These are phyloP conservation scores for Madurella fahalii DNA, from an alignment of 2,329 filamentous ascomycete genomes.

Conservation along the genomic window DNA sequence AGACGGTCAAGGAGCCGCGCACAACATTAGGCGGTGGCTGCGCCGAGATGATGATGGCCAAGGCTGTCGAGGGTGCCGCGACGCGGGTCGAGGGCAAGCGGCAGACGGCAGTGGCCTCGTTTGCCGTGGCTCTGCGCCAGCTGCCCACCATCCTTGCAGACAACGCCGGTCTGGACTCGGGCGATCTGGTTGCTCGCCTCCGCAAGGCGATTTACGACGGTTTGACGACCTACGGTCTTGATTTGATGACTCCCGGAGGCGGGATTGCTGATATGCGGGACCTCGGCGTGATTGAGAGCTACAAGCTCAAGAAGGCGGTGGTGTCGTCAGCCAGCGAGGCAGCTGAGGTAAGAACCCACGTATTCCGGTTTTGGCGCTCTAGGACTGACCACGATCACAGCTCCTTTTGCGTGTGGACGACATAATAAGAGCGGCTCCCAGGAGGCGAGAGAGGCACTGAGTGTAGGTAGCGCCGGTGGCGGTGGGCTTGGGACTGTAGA, in stretches of 20 bases:
- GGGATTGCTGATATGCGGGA: slow-evolving; percentile 96
- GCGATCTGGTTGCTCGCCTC: slow-evolving; percentile 85
- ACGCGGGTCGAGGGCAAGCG: slow-evolving; percentile 96
- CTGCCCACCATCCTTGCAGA: slow-evolving; percentile 95
- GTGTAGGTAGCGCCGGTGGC: neutral
- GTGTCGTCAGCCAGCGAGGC: slow-evolving; percentile 95
- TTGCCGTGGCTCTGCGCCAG: slow-evolving; percentile 84
- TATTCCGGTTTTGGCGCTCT: neutral
- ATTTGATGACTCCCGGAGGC: slow-evolving; percentile 83
- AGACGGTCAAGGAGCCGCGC: slow-evolving; percentile 90
- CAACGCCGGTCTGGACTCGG: slow-evolving; percentile 94
- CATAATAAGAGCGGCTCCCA: slow-evolving; percentile 90
- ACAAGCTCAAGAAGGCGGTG: slow-evolving; percentile 98
- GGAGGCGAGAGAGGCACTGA: slow-evolving; percentile 63
- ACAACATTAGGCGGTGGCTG: slow-evolving; percentile 94
- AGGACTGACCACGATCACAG: slow-evolving; percentile 42
- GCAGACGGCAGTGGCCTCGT: slow-evolving; percentile 86
- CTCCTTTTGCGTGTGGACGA: slow-evolving; percentile 92
- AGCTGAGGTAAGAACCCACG: slow-evolving; percentile 67
- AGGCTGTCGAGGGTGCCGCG: slow-evolving; percentile 89
- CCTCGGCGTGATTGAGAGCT: slow-evolving; percentile 91
- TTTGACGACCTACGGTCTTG: slow-evolving; percentile 85
- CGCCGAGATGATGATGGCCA: slow-evolving; percentile 98
- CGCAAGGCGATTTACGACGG: slow-evolving; percentile 94
- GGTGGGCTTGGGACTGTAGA: slow-evolving; percentile 14